Conservation (phyloP, 2,329 filamentous ascomycete genomes). For the Lecanoromycetidae sp. region DNA sequence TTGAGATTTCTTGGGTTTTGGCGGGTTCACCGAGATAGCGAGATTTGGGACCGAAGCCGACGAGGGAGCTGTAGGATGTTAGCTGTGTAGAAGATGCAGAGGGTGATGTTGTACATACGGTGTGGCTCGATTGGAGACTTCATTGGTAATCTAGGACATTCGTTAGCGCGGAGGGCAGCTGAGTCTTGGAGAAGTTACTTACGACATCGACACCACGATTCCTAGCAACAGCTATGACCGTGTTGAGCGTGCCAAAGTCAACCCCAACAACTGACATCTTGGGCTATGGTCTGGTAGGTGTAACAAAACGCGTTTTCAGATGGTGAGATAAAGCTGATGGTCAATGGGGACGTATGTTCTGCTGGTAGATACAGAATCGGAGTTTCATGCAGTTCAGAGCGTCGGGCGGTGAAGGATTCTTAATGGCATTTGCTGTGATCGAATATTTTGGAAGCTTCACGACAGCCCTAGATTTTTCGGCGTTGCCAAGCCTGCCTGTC, state of each 20-base stretch:
- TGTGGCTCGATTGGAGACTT: conserved; percentile 95
- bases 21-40: conserved; percentile 90
- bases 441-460: no score
- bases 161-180: conserved; percentile 15
- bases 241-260: conserved; percentile 94
- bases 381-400: no score
- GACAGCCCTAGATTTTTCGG: no score
- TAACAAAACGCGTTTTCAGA: background rate
- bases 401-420: no score
- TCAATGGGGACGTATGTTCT: no score
- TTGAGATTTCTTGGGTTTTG: conserved; percentile 98
- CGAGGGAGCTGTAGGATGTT: conserved; percentile 55
- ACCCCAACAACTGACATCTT: conserved; percentile 60
- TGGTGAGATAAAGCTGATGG: no score
- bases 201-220: conserved; percentile 99
- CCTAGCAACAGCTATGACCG: conserved; percentile 90
- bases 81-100: background rate
- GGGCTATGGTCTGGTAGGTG: no score
- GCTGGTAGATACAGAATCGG: no score
- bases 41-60: conserved; percentile 87
- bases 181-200: conserved; percentile 37
- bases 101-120: conserved; percentile 55
- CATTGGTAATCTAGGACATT: conserved; percentile 72
- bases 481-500: no score
- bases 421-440: no score